phyloP scores from a whole-genome alignment of 1,284 basidiomycete genomes.

The Golubevia pallescens region DNA sequence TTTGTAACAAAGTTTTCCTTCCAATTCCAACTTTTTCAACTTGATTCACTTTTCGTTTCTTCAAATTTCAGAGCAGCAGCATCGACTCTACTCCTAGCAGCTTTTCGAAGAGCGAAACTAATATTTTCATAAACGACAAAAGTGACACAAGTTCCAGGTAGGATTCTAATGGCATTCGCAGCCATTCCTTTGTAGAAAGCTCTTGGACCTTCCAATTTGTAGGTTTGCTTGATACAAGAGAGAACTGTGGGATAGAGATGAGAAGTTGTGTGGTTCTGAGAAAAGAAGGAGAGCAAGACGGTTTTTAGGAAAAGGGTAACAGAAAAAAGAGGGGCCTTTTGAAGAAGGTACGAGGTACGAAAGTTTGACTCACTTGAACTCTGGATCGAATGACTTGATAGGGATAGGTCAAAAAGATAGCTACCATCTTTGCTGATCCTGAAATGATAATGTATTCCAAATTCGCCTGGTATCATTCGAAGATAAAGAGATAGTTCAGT shows the following conservation, averaged over 20 bases:
- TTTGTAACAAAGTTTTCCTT: too few species aligned
- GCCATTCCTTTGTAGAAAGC: slow-evolving; percentile 95
- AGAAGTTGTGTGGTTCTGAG: slow-evolving; percentile 67
- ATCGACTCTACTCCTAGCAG: background rate
- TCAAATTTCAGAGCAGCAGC: too few species aligned
- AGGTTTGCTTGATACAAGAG: slow-evolving; percentile 79
- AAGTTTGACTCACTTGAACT: slow-evolving; percentile 74
- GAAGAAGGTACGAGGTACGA: background rate
- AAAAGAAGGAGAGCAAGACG: background rate
- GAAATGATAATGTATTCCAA: slow-evolving; percentile 90
- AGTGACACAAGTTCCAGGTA: slow-evolving; percentile 96
- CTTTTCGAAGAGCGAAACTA: slow-evolving; percentile 35
- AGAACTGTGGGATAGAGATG: slow-evolving; percentile 78
- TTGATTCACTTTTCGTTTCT: too few species aligned
- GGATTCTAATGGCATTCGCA: slow-evolving; percentile 92
- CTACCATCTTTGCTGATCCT: slow-evolving; percentile 84
- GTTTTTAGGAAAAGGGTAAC: background rate
- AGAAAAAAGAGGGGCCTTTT: background rate
- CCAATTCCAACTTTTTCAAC: too few species aligned
- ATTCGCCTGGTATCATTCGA: slow-evolving; percentile 84
- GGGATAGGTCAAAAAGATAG: slow-evolving; percentile 87
- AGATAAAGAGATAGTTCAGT: background rate
- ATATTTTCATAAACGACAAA: slow-evolving; percentile 96
- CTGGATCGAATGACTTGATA: slow-evolving; percentile 96
- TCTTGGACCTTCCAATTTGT: slow-evolving; percentile 76